phyloP scores from a whole-genome alignment of 139 green algal genomes.

The Pleodorina starrii region DNA sequence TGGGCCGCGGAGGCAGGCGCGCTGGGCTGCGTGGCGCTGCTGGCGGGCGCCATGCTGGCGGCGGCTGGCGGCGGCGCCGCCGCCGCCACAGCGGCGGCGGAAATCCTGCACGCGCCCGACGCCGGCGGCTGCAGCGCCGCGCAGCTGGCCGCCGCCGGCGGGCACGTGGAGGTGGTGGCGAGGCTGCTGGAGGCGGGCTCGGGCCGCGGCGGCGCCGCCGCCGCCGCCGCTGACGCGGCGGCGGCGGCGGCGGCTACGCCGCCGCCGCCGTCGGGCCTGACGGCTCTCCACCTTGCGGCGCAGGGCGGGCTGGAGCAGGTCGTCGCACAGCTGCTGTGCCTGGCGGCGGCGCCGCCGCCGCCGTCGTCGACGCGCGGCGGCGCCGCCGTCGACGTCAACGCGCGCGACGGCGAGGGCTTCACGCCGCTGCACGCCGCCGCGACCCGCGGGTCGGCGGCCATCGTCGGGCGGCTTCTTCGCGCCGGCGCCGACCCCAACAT shows the following conservation, averaged over 20 bases:
- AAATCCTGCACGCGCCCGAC: constrained; percentile 13
- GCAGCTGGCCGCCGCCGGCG: constrained; percentile 37
- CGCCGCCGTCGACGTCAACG: not conserved
- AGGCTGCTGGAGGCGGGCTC: constrained; percentile 37
- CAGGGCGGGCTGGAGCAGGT: constrained; percentile 20
- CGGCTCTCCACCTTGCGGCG: constrained; percentile 22
- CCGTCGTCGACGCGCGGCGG: constrained; percentile 14
- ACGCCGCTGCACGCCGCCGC: constrained; percentile 31
- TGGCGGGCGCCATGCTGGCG: constrained; percentile 10
- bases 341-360: not conserved
- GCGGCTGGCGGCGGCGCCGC: not conserved
- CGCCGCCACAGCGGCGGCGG: not conserved
- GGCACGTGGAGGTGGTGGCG: constrained; percentile 32
- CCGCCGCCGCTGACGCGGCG: not conserved
- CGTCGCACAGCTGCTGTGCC: not conserved
- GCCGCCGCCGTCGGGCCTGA: not conserved
- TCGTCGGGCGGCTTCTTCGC: not conserved
- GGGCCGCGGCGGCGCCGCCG: not conserved
- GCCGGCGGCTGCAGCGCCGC: constrained; percentile 3
- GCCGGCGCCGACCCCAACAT: constrained; percentile 39
- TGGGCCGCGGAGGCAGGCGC: constrained; percentile 34
- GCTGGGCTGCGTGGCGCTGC: constrained; percentile 1
- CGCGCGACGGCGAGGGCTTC: constrained; percentile 28
- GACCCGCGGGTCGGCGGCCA: not conserved
- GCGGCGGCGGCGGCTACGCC: not conserved